Base-by-base conservation (phyloP, 148 eudicot genomes). In the Fagopyrum homotropicum region DNA sequence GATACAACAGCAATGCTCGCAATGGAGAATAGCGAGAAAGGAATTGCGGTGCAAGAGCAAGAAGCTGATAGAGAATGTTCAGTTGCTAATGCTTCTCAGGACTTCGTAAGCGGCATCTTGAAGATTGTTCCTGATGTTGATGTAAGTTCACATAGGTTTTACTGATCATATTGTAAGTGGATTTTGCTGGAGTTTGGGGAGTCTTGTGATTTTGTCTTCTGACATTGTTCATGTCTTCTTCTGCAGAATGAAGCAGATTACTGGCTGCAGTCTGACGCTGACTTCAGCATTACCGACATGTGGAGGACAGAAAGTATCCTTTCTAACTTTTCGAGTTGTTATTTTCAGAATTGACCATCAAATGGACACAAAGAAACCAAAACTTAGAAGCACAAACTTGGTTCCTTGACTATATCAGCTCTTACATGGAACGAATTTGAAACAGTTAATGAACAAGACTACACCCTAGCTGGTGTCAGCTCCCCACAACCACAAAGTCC, bases 121-220 rank as follows among this genome's bases (percentile, higher is more conserved):
- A 92, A 95, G 86, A 95, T 95, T 77, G 98, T 95, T 73, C 99
- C 99, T 75, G 94, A 95, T 79, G 92, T 90, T 81, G 93, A 92
- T 80, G 99, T 95, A 86, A 95, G 97, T 92, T 73, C 16, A 50
- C 70, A 5, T 46, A 26, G 45, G 64, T 6, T 52, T 51, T 14
- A 50, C 71, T 60, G 35, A 6, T 45, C 55, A 26, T 9, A 52
- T 22, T 22, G 26, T 22, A 22, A 44, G 2, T 44, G 5, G 49
- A 70, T 22, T 35, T 35, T 8, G 19, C 5, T 4, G 16, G 55
- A 51, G 55, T 9, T 51, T 3, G 14, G 55, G 12, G n/a, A n/a
- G 7, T 19, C 55, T 56, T 15, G 22, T 56, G 19, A 26, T 17
- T 56, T 56, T 56, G 52, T 49, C 52, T 49, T 49, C 52, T 56